Conservation (phyloP, 1,139 yeast species). For the Debaryomyces fabryi region DNA sequence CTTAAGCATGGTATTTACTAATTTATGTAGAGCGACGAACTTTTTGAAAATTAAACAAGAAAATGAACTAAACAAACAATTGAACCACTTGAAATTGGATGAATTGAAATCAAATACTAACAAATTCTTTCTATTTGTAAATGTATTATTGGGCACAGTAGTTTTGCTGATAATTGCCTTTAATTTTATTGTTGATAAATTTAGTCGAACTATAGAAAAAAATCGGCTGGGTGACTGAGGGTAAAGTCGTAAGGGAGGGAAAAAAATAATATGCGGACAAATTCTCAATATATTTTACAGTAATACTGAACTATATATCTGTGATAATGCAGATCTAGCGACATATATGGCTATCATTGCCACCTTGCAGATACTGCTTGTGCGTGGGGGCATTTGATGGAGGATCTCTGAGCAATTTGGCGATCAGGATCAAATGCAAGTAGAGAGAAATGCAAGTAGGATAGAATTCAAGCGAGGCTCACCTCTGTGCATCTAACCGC, state of each 20-base stretch:
- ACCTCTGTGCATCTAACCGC: background rate
- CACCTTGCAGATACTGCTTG: background rate
- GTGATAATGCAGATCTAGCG: background rate
- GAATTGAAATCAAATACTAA: background rate
- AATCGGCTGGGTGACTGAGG: constrained; percentile 1
- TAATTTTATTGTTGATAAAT: background rate
- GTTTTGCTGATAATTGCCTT: background rate
- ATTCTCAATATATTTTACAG: background rate
- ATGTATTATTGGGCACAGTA: background rate
- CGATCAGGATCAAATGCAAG: too few relatives aligned
- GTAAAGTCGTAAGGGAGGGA: background rate
- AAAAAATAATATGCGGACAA: background rate
- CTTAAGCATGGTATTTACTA: constrained; percentile 37
- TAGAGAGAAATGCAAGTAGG: background rate
- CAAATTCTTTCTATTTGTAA: background rate
- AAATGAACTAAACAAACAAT: background rate
- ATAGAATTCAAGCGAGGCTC: background rate
- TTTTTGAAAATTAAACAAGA: background rate
- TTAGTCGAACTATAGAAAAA: constrained; percentile 1
- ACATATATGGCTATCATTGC: background rate
- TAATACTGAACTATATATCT: background rate
- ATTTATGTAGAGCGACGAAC: background rate
- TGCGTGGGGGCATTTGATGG: background rate
- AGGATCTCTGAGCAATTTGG: background rate
- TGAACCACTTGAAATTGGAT: background rate